These are phyloP conservation scores for Coniochaeta sp. DNA, from an alignment of 2,329 filamentous ascomycete genomes.

Conservation along the genomic window DNA sequence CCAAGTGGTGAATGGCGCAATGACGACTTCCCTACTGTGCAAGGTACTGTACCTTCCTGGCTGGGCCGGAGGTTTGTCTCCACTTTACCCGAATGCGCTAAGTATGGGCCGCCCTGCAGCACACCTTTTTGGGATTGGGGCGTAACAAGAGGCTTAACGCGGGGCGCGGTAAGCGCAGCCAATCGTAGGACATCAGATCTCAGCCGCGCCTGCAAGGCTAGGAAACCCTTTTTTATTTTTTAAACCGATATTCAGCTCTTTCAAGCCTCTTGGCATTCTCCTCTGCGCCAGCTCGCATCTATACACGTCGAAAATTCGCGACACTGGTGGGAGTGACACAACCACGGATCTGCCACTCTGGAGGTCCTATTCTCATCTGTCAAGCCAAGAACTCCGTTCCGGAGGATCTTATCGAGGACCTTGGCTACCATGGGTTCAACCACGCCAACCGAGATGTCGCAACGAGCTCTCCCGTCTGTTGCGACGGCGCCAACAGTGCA, in stretches of 20 bases:
- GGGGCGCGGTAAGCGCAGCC: not conserved
- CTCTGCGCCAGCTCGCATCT: not conserved
- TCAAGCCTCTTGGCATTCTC: not conserved
- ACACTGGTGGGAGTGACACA: not conserved
- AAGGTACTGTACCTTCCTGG: too few species aligned
- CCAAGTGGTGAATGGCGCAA: not conserved
- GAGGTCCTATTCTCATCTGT: not conserved
- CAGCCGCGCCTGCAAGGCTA: slow-evolving; percentile 2
- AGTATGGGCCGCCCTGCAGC: too few species aligned
- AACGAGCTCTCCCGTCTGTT: not conserved
- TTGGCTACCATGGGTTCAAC: not conserved
- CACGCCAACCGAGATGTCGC: not conserved
- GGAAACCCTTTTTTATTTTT: not conserved
- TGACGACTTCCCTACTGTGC: too few species aligned
- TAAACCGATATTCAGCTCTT: not conserved
- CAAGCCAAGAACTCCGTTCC: not conserved
- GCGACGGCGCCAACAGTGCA: not conserved
- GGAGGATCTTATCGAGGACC: not conserved
- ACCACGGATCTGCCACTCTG: not conserved
- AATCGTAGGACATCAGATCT: not conserved
- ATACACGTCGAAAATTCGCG: not conserved
- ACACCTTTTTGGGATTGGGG: not conserved
- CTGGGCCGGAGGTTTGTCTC: too few species aligned
- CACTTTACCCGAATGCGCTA: not conserved
- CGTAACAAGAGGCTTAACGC: not conserved